phyloP scores from a whole-genome alignment of 805 yeast species.

The Metschnikowia lachancei region DNA sequence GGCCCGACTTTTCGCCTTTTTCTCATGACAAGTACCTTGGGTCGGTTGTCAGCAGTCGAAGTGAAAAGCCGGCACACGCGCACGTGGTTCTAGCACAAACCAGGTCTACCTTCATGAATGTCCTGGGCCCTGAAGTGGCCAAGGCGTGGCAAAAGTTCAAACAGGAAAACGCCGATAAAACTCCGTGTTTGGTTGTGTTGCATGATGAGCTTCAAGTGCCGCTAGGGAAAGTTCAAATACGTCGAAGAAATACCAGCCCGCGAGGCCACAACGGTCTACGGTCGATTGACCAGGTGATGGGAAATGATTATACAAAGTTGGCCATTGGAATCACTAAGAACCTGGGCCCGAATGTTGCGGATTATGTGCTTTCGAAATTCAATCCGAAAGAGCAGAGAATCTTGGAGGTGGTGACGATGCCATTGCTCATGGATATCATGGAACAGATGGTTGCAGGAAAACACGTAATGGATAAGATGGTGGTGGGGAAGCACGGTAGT shows the following conservation, averaged over 20 bases:
- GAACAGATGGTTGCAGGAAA: constrained; percentile 30
- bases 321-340: constrained; percentile 81
- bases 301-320: constrained; percentile 58
- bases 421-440: constrained; percentile 37
- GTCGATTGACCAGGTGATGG: constrained; percentile 48
- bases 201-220: constrained; percentile 77
- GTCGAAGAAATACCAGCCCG: constrained; percentile 58
- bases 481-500: too few species aligned
- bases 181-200: constrained; percentile 50
- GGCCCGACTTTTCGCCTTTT: constrained; percentile 25
- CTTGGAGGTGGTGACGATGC: constrained; percentile 41
- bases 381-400: constrained; percentile 41
- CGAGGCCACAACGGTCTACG: constrained; percentile 86
- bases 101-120: constrained; percentile 64
- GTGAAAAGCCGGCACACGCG: constrained; percentile 8
- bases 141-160: constrained; percentile 44
- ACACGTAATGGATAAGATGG: constrained; percentile 11
- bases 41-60: constrained; percentile 1
- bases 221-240: constrained; percentile 62
- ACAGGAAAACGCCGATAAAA: constrained; percentile 18
- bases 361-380: constrained; percentile 62
- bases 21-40: constrained; percentile 1
- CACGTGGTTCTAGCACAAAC: constrained; percentile 46
- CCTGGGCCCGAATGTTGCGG: constrained; percentile 48
- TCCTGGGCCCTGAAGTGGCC: constrained; percentile 57